These are phyloP conservation scores for Globisporangium nagaii DNA, from an alignment of 352 stramenopile genomes.

Conservation along the genomic window DNA sequence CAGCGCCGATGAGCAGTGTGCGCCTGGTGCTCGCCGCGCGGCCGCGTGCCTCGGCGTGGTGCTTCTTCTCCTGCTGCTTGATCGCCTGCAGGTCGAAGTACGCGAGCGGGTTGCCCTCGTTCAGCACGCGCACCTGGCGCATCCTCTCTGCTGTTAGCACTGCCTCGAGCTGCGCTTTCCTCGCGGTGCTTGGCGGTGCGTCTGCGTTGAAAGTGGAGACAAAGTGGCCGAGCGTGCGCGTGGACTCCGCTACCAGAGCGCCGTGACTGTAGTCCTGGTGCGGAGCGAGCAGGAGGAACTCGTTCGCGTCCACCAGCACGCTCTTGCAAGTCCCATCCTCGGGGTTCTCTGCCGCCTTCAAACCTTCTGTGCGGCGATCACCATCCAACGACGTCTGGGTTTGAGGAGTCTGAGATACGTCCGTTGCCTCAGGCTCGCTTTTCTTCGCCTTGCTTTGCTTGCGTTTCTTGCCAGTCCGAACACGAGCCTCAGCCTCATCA, in stretches of 20 bases:
- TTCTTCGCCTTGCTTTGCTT: not conserved
- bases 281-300: constrained; percentile 40
- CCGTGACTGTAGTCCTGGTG: too few species aligned
- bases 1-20: constrained; percentile 11
- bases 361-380: too few species aligned
- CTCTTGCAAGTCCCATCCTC: constrained; percentile 1
- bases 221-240: constrained; percentile 37
- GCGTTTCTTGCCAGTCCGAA: not conserved
- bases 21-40: constrained; percentile 18
- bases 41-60: constrained; percentile 13
- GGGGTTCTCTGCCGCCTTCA: not conserved
- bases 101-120: constrained; percentile 57
- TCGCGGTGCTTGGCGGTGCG: constrained; percentile 27
- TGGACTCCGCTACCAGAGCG: constrained; percentile 5
- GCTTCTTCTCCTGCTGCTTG: constrained; percentile 22
- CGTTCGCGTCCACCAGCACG: constrained; percentile 43
- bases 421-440: not conserved
- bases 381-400: too few species aligned
- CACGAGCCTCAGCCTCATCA: not conserved
- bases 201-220: constrained; percentile 49
- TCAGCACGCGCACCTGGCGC: constrained; percentile 28
- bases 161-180: constrained; percentile 22
- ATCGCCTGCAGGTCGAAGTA: constrained; percentile 45
- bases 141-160: constrained; percentile 29
- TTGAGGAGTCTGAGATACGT: not conserved